phyloP scores from a whole-genome alignment of 331 rosid species.

The Telfairia occidentalis region DNA sequence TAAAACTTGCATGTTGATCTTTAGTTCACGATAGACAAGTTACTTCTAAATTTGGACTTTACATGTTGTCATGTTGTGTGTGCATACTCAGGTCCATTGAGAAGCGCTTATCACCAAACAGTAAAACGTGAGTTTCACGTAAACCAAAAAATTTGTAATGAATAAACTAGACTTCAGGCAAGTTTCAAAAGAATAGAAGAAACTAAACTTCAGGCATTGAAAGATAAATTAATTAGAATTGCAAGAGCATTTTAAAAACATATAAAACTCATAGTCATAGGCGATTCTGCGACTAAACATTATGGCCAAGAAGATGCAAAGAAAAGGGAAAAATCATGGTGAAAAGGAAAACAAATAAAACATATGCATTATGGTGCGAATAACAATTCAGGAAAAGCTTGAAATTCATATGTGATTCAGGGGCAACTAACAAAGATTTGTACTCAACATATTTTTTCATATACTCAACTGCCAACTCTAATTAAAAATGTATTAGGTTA shows the following conservation, averaged over 20 bases:
- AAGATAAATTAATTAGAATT: background rate
- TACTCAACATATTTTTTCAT: background rate
- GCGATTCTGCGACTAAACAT: background rate
- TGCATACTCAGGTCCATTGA: background rate
- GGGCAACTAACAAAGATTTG: background rate
- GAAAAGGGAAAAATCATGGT: background rate
- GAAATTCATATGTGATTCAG: background rate
- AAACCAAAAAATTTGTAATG: background rate
- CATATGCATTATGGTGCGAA: background rate
- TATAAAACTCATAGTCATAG: background rate
- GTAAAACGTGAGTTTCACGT: background rate
- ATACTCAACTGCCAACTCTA: background rate
- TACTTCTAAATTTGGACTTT: background rate
- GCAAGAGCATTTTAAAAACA: background rate
- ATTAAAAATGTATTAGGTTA: background rate
- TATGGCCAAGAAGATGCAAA: background rate
- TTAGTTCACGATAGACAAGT: background rate
- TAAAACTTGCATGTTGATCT: background rate
- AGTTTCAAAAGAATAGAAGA: background rate
- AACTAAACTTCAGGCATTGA: background rate
- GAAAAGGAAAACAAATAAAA: background rate
- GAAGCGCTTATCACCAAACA: background rate
- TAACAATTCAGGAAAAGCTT: background rate
- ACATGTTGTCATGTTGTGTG: background rate
- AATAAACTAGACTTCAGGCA: background rate